Evolutionary conservation across 306 rosid genomes (phyloP).

Genomic region (Ormosia semicastrata): DNA sequence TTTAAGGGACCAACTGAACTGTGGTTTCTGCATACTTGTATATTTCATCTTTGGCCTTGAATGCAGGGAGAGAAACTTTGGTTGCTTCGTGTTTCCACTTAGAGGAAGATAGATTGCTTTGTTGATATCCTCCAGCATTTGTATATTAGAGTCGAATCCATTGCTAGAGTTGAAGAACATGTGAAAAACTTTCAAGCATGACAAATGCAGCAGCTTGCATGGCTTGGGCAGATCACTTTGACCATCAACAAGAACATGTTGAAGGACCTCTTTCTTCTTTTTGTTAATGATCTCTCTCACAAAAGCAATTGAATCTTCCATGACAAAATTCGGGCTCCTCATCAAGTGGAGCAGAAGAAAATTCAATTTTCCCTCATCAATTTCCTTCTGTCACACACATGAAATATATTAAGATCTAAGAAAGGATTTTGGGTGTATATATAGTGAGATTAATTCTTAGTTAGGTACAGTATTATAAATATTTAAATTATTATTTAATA

Average conservation of each 20-base stretch:
- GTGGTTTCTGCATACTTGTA: not conserved
- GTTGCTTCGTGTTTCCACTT: not conserved
- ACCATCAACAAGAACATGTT: constrained; percentile 29
- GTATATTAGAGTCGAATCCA: constrained; percentile 25
- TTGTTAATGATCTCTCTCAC: constrained; percentile 19
- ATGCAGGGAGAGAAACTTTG: not conserved
- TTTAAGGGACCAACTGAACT: not conserved
- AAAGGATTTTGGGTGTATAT: too few species aligned
- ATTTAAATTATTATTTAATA: too few species aligned
- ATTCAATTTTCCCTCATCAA: constrained; percentile 28
- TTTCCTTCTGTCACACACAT: constrained; percentile 35
- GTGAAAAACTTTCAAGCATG: constrained; percentile 40
- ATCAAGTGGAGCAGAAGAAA: constrained; percentile 3
- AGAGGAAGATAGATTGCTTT: constrained; percentile 41
- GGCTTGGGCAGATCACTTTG: constrained; percentile 9
- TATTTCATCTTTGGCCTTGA: not conserved
- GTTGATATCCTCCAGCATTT: constrained; percentile 27
- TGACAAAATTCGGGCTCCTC: constrained; percentile 16
- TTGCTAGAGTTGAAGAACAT: constrained; percentile 36
- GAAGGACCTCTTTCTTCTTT: constrained; percentile 25
- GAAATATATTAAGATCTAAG: not conserved
- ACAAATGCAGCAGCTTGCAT: constrained; percentile 26
- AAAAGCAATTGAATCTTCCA: constrained; percentile 26
- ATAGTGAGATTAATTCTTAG: too few species aligned
- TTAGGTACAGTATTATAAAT: too few species aligned